Evolutionary conservation across 2,329 filamentous ascomycete species (phyloP), one percentile per base, ranked within the genome.

Genomic region (Sclerotiophoma versabilis): DNA sequence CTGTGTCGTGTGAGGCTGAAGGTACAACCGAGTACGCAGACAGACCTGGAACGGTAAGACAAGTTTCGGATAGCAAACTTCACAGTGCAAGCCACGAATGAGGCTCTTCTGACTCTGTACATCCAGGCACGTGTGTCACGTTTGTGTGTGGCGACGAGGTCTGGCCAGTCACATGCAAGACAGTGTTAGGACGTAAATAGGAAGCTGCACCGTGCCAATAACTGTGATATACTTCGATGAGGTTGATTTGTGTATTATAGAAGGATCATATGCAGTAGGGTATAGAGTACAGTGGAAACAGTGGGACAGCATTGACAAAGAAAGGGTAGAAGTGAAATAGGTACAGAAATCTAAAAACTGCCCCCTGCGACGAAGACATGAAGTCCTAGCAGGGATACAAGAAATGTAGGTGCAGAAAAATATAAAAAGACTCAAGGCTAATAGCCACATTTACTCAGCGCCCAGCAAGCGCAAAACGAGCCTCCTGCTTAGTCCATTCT

Each of bases 341-440:
- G 48, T 62, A 62, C 54, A 58, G 33, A 58, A 59, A 57, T 58
- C 54, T 63, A 62, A 33, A 45, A 38, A 27, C 25, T 36, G 44
- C 22, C 32, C 26, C 38, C 22, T 38, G 20, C 15, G 14, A 23
- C 26, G 33, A 32, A 27, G 37, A 38, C 39, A 33, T 33, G 10
- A 23, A 33, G 22, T 38, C 22, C 32, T 27, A 36, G 19, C 29
- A 25, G n/a, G n/a, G 20, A 17, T 11, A 34, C 15, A 15, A 22
- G 20, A 19, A 33, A 17, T 17, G 26, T 17, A 33, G 19, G 17
- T 26, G 36, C 22, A 25, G 30, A 15, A 11, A 32, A 30, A 32
- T 1, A 25, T 25, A 33, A 23, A 25, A 22, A 39, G n/a, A 30
- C 7, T n/a, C 12, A 6, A 37, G 14, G n/a, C 30, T 12, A 36